A percentile compares a stretch with the other conserved stretches of the same genome.
These are phyloP conservation scores for Chrysosporium keratinophilum DNA, from an alignment of 2,329 filamentous ascomycete genomes.

Conservation along the genomic window DNA sequence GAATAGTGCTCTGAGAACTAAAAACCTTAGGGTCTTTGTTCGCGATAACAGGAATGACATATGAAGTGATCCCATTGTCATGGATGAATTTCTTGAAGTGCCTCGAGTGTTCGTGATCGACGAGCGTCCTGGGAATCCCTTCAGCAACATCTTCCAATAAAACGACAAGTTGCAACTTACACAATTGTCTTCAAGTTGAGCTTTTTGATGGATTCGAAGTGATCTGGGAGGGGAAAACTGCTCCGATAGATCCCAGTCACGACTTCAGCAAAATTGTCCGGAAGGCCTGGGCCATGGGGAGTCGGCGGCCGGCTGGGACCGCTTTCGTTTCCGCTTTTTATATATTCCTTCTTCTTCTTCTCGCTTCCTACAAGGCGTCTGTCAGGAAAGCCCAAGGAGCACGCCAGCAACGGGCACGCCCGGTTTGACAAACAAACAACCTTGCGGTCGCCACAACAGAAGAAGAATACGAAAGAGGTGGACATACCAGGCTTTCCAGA, in stretches of 20 bases:
- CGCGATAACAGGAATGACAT: slow-evolving; percentile 68
- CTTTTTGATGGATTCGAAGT: slow-evolving; percentile 58
- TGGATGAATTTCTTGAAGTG: slow-evolving; percentile 52
- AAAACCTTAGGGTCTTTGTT: slow-evolving; percentile 64
- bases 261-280: slow-evolving; percentile 67
- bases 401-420: neutral
- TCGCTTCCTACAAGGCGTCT: neutral
- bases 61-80: slow-evolving; percentile 57
- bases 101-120: slow-evolving; percentile 48
- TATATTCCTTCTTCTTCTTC: slow-evolving; percentile 13
- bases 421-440: no score
- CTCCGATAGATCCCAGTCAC: slow-evolving; percentile 68
- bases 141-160: slow-evolving; percentile 3
- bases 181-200: slow-evolving; percentile 70
- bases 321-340: slow-evolving; percentile 15
- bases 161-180: slow-evolving; percentile 38
- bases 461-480: neutral
- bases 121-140: slow-evolving; percentile 45
- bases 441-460: neutral
- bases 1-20: slow-evolving; percentile 58
- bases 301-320: slow-evolving; percentile 24
- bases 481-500: slow-evolving; percentile 7
- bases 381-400: neutral
- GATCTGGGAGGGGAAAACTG: slow-evolving; percentile 61
- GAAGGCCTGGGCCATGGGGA: slow-evolving; percentile 31